Percentiles rank a stretch among this genome's conserved stretches.
Conservation (phyloP, 2,329 filamentous ascomycete species). For the Pseudonectria buxi region DNA sequence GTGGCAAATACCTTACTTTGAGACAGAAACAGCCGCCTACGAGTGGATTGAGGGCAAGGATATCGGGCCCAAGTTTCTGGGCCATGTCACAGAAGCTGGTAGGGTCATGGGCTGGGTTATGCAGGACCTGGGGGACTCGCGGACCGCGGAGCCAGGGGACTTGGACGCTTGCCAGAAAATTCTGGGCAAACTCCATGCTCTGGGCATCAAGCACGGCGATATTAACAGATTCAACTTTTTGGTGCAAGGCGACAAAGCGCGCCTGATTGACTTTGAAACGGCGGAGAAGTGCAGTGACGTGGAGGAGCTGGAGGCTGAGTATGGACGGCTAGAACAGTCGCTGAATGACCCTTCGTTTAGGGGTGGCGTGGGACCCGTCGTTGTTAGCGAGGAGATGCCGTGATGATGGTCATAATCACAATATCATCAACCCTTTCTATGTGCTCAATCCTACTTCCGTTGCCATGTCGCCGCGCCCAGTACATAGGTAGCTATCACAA, state of each 20-base stretch:
- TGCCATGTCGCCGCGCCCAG: too few relatives aligned
- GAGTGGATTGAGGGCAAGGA: conserved; percentile 22
- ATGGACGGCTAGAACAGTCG: conserved; percentile 13
- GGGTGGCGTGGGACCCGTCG: conserved; percentile 13
- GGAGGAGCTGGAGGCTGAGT: conserved; percentile 18
- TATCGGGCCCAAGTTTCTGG: conserved; percentile 24
- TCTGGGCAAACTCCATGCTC: conserved; percentile 20
- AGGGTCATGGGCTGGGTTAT: conserved; percentile 25
- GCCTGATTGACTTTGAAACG: conserved; percentile 28
- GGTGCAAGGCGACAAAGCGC: conserved; percentile 19
- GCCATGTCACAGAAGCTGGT: conserved; percentile 25
- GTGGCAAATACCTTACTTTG: conserved; percentile 25
- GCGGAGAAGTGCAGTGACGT: conserved; percentile 19
- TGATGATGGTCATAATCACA: too few relatives aligned
- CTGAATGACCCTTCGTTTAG: conserved; percentile 19
- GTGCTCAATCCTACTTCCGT: too few relatives aligned
- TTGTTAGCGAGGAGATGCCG: too few relatives aligned
- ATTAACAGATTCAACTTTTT: conserved; percentile 31
- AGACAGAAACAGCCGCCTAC: conserved; percentile 25
- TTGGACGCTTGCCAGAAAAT: conserved; percentile 22
- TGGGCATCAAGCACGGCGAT: conserved; percentile 28
- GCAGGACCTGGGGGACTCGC: conserved; percentile 17
- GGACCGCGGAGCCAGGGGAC: conserved; percentile 22
- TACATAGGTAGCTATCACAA: too few relatives aligned
- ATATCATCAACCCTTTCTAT: too few relatives aligned